phyloP scores from a whole-genome alignment of 1,139 yeast species.

The Pichia cactophila region DNA sequence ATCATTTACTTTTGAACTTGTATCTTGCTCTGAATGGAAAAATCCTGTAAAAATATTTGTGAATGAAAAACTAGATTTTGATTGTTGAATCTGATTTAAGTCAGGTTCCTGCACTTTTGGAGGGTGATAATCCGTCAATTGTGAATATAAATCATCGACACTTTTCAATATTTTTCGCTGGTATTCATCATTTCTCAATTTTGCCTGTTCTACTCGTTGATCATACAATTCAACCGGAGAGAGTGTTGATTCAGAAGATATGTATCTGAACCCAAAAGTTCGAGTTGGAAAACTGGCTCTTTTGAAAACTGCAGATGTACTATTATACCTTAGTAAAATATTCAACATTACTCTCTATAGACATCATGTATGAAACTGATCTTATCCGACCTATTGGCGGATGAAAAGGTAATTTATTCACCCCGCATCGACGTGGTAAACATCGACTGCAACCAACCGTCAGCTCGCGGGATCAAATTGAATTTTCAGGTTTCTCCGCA shows the following conservation, averaged over 20 bases:
- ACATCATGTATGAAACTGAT: no score
- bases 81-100: slow-evolving; percentile 32
- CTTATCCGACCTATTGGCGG: no score
- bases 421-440: background rate
- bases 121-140: slow-evolving; percentile 44
- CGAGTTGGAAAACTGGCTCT: background rate
- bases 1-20: slow-evolving; percentile 5
- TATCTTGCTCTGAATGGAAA: slow-evolving; percentile 17
- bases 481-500: no score
- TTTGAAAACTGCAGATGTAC: background rate
- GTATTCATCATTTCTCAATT: slow-evolving; percentile 47
- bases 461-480: no score
- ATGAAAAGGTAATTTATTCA: no score
- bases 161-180: slow-evolving; percentile 53
- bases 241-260: background rate
- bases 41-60: slow-evolving; percentile 29
- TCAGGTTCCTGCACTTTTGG: slow-evolving; percentile 47
- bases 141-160: slow-evolving; percentile 45
- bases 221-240: slow-evolving; percentile 45
- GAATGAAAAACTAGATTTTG: background rate
- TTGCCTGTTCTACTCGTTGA: slow-evolving; percentile 34
- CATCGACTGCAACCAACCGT: no score
- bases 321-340: background rate
- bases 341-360: background rate
- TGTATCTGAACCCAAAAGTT: background rate